A percentile compares a stretch with the other conserved stretches of the same genome.
phyloP scores from a whole-genome alignment of 805 yeast species.

The Lipomyces chichibuensis region DNA sequence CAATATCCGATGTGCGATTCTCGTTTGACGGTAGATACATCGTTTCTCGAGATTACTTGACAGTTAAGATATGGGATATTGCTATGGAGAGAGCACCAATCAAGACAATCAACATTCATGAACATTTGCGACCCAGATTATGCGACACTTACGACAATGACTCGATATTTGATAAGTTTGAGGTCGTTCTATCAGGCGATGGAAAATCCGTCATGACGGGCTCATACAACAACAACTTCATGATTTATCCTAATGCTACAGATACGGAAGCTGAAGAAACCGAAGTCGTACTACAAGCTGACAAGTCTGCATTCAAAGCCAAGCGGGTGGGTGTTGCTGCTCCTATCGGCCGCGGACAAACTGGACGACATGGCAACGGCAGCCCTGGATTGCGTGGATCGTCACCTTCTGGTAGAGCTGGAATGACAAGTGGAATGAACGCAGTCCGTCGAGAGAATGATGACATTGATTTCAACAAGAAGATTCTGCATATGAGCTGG shows the following conservation, averaged over 20 bases:
- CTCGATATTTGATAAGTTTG: slow-evolving; percentile 97
- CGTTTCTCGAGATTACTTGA: slow-evolving; percentile 96
- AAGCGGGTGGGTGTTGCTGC: slow-evolving; percentile 59
- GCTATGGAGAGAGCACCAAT: slow-evolving; percentile 95
- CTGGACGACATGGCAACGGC: slow-evolving; percentile 41
- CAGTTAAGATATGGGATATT: slow-evolving; percentile 97
- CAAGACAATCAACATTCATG: slow-evolving; percentile 93
- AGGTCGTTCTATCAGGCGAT: slow-evolving; percentile 93
- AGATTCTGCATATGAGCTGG: slow-evolving; percentile 95
- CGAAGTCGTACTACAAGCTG: slow-evolving; percentile 92
- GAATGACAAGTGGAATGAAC: slow-evolving; percentile 49
- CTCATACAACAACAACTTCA: slow-evolving; percentile 92
- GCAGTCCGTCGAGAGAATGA: slow-evolving; percentile 62
- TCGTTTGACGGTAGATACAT: slow-evolving; percentile 90
- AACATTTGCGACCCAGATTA: slow-evolving; percentile 85
- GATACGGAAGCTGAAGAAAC: slow-evolving; percentile 47
- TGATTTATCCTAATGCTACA: slow-evolving; percentile 80
- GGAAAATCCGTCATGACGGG: slow-evolving; percentile 93
- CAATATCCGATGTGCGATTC: slow-evolving; percentile 91
- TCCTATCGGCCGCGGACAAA: slow-evolving; percentile 48
- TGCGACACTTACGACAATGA: slow-evolving; percentile 98
- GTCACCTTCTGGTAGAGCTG: slow-evolving; percentile 36
- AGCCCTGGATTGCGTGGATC: slow-evolving; percentile 36
- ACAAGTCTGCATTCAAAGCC: slow-evolving; percentile 90
- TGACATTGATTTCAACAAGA: slow-evolving; percentile 89